Base-by-base conservation (phyloP, 169 alveolate species). In the Cryptosporidium tyzzeri region DNA sequence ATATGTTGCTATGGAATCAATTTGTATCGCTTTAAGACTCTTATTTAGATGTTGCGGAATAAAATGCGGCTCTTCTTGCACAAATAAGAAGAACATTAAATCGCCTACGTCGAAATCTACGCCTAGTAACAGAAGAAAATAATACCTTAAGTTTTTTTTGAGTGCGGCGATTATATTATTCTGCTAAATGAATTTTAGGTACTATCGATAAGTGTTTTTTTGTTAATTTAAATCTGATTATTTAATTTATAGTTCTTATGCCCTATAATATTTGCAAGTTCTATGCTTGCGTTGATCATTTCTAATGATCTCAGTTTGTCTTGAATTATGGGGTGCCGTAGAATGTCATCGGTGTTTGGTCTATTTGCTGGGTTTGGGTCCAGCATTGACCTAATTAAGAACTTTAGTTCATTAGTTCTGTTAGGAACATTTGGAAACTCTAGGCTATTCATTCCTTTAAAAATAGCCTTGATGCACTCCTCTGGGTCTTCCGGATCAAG, bases 401-500 rank as follows among this genome's bases (percentile, higher is more conserved):
- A 67, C 41, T 62, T 80, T 7, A 80, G 69, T 10, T 80, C 89
- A 33, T 12, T 33, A 0, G 70, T 80, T 39, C 89, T 80, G 26
- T 16, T 69, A 1, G 89, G 89, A 21, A 26, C 23, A 62, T 26
- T 33, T 35, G 89, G 89, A 18, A 80, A 80, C 55, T 62, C 26
- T 18, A 80, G 51, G 26, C 41, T 48, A 21, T 80, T 59, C 89
- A 80, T 80, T 12, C 89, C 89, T 26, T n/a, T 29, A 16, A 80
- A 41, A 16, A 80, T 65, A 44, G 89, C 89, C 8, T 50, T 35
- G 16, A 59, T 80, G 18, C 80, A 80, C 48, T 80, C 74, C n/a
- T 75, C 74, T 6, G 86, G 86, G 48, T 75, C 89, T 62, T 80
- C 89, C 7, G 89, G 89, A 41, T 80, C 89, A 3, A 59, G 50